Evolutionary conservation across 768 basidiomycete genomes (phyloP).

Genomic region (Atractiella rhizophila): DNA sequence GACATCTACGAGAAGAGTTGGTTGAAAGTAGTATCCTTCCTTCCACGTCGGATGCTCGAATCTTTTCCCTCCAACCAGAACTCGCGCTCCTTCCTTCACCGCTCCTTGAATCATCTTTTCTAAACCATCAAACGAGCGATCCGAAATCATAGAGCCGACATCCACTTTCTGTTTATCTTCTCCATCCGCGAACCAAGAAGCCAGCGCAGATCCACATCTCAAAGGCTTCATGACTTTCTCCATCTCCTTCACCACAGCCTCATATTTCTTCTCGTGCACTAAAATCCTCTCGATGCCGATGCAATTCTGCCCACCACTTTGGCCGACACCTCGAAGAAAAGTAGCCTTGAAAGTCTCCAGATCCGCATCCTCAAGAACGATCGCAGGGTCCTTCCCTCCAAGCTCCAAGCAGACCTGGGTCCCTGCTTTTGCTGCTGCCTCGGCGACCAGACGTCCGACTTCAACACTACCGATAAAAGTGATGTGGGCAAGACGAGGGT

Average conservation of each 20-base stretch:
- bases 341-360: slow-evolving; percentile 50
- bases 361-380: slow-evolving; percentile 67
- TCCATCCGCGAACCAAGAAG: slow-evolving; percentile 4
- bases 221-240: too few species aligned
- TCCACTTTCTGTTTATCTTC: slow-evolving; percentile 25
- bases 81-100: slow-evolving; percentile 36
- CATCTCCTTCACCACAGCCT: slow-evolving; percentile 44
- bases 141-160: slow-evolving; percentile 63
- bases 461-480: slow-evolving; percentile 33
- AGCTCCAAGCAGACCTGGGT: slow-evolving; percentile 84
- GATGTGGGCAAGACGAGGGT: slow-evolving; percentile 66
- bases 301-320: slow-evolving; percentile 85
- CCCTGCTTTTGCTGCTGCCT: slow-evolving; percentile 57
- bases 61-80: slow-evolving; percentile 39
- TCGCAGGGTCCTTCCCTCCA: slow-evolving; percentile 51
- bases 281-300: slow-evolving; percentile 87
- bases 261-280: slow-evolving; percentile 52
- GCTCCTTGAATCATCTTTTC: slow-evolving; percentile 41
- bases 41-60: slow-evolving; percentile 41
- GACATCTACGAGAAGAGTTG: slow-evolving; percentile 66
- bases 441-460: slow-evolving; percentile 36
- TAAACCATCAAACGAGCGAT: slow-evolving; percentile 42
- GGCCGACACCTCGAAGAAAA: slow-evolving; percentile 44
- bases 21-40: slow-evolving; percentile 56
- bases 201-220: slow-evolving; percentile 16